Percentiles rank a stretch among this genome's conserved stretches.
These are phyloP conservation scores for Pseudocercospora macadamiae DNA, from an alignment of 2,329 filamentous ascomycete species.

Conservation along the genomic window DNA sequence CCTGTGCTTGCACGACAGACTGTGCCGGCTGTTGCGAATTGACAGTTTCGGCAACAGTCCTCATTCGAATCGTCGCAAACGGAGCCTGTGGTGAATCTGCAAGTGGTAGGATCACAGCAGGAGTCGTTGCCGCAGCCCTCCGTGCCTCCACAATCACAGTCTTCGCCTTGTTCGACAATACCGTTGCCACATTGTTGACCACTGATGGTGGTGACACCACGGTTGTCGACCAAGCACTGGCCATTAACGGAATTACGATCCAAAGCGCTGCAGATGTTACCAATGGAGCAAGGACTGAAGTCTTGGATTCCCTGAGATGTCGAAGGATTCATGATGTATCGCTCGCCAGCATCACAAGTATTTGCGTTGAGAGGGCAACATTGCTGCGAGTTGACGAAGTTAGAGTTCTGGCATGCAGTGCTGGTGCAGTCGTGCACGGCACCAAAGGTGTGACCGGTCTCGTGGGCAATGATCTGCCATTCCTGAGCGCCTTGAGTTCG, in stretches of 20 bases:
- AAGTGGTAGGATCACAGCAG: constrained; percentile 86
- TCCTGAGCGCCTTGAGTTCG: constrained; percentile 69
- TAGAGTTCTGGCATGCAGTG: constrained; percentile 66
- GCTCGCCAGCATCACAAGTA: constrained; percentile 73
- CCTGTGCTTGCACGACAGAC: constrained; percentile 82
- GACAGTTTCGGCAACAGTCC: constrained; percentile 76
- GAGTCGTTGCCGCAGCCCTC: constrained; percentile 70
- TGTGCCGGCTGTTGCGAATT: constrained; percentile 66
- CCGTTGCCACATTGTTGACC: constrained; percentile 92
- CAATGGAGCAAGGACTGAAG: constrained; percentile 88
- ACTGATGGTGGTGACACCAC: constrained; percentile 76
- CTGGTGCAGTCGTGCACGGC: constrained; percentile 89
- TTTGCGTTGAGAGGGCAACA: constrained; percentile 77
- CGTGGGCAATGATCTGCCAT: constrained; percentile 96
- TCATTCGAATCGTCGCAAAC: constrained; percentile 85
- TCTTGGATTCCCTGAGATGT: constrained; percentile 71
- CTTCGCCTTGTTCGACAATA: constrained; percentile 90
- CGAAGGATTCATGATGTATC: constrained; percentile 95
- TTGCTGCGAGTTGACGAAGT: constrained; percentile 61
- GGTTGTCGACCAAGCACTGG: constrained; percentile 81
- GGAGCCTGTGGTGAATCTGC: constrained; percentile 75
- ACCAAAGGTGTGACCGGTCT: constrained; percentile 91
- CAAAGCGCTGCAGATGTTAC: constrained; percentile 90
- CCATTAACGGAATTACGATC: constrained; percentile 75
- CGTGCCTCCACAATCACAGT: constrained; percentile 90